A percentile compares a stretch with the other conserved stretches of the same genome.
Conservation (phyloP, 2,329 filamentous ascomycete species). For the Talaromyces piceae region DNA sequence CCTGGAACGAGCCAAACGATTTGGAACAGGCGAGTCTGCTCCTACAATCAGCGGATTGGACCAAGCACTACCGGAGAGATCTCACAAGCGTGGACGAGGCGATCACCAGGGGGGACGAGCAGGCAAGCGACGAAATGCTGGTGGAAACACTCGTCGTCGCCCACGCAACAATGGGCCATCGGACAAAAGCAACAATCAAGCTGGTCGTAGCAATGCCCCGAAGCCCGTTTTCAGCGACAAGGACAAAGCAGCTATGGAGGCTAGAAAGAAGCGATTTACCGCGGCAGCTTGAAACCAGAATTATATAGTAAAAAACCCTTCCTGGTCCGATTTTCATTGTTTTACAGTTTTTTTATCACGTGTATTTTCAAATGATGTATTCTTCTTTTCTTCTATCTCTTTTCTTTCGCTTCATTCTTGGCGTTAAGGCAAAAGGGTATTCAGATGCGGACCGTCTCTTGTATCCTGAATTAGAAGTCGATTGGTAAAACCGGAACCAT, state of each 20-base stretch:
- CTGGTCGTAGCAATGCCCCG: conserved; percentile 15
- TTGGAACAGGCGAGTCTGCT: conserved; percentile 28
- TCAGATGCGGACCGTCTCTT: neutral
- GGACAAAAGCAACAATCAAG: conserved; percentile 5
- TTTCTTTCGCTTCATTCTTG: too few species aligned
- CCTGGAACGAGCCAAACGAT: conserved; percentile 41
- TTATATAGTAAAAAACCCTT: neutral
- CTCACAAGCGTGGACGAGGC: conserved; percentile 34
- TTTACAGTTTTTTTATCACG: neutral
- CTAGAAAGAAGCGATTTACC: conserved; percentile 42
- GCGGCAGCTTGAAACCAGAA: conserved; percentile 20
- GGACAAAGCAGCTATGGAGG: conserved; percentile 38
- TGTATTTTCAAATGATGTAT: neutral
- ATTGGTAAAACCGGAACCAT: neutral
- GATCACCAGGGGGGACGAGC: conserved; percentile 33
- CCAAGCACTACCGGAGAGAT: conserved; percentile 38
- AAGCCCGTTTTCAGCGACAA: conserved; percentile 29
- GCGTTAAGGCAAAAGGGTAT: neutral
- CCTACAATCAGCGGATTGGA: conserved; percentile 35
- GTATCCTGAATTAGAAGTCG: neutral
- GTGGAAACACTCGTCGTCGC: conserved; percentile 25
- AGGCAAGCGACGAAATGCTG: conserved; percentile 35
- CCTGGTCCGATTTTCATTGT: neutral
- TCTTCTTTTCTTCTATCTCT: too few species aligned
- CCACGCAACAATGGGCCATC: conserved; percentile 14